Evolutionary conservation across 495 filamentous ascomycete genomes (phyloP), one percentile per base, ranked within the genome.

Genomic region (Aspergillus egyptiacus): DNA sequence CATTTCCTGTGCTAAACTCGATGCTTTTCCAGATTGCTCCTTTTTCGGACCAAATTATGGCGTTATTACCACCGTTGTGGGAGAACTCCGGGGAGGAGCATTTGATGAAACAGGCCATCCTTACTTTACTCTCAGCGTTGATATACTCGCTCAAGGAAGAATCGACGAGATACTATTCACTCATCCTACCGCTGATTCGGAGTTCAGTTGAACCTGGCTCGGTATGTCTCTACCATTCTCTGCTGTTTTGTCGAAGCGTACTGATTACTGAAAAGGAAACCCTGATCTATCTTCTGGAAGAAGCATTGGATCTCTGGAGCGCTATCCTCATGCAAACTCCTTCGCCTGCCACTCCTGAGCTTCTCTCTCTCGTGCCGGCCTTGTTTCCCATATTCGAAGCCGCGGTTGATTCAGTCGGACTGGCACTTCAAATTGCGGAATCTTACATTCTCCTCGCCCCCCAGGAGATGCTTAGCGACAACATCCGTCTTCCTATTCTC

Each of bases 41-140:
- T 6, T 94, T 87, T 57, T 85, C 89, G 1, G 85, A 94, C 50
- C 74, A 79, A 38, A 86, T 98, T 18, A 81, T 98, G 50, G 68
- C 77, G 3, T 75, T 89, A 17, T 73, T 97, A n/a, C 88, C 89
- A 2, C 74, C 79, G 1, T 71, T 96, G 9, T 98, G 93, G 93
- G 83, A 87, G 46, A 78, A 80, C 17, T 84, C 85, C 5, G 87
- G 83, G 8, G 82, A 84, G 33, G 83, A 93, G 61, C 83, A 91
- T 65, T 73, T 91, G 38, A 85, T 96, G 78, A 96, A 96, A 67
- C 89, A 96, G 66, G 81, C 85, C 0, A 87, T 96, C 35, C 74
- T 97, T n/a, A 84, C 81, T 3, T 81, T 96, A 27, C 77, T 96
- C 18, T 75, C 85, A 1, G 81, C 87, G 5, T 70, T 98, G 24